Conservation (phyloP, 371 early-diverging fungal species). For the Mortierella sp. region DNA sequence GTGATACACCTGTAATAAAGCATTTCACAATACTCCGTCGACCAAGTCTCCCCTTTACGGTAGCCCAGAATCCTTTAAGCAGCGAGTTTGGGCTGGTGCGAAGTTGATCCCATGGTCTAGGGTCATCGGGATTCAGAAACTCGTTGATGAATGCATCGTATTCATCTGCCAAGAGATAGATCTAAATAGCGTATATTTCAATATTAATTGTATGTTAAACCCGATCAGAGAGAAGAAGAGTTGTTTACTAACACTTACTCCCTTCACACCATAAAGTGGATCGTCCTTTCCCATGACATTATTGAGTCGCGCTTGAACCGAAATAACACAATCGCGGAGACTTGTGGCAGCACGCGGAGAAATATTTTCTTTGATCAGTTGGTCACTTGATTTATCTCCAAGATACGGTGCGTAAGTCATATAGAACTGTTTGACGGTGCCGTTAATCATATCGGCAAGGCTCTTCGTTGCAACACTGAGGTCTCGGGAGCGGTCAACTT, state of each 20-base stretch:
- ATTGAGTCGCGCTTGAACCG: slow-evolving; percentile 16
- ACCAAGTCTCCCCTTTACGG: slow-evolving; percentile 25
- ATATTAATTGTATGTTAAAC: neutral
- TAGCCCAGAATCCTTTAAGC: slow-evolving; percentile 46
- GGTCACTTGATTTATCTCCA: slow-evolving; percentile 12
- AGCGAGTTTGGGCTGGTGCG: slow-evolving; percentile 17
- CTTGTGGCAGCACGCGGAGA: slow-evolving; percentile 11
- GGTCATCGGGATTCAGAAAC: slow-evolving; percentile 26
- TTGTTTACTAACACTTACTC: slow-evolving; percentile 16
- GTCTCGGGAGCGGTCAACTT: slow-evolving; percentile 23
- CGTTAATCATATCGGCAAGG: slow-evolving; percentile 28
- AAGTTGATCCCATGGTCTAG: slow-evolving; percentile 24
- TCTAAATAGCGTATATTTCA: slow-evolving; percentile 11
- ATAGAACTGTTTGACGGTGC: neutral
- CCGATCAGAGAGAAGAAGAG: neutral
- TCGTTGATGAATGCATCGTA: slow-evolving; percentile 44
- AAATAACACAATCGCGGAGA: slow-evolving; percentile 15
- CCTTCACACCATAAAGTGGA: slow-evolving; percentile 34
- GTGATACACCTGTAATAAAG: slow-evolving; percentile 47
- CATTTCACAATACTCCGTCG: slow-evolving; percentile 32
- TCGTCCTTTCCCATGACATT: slow-evolving; percentile 11
- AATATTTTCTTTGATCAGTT: slow-evolving; percentile 18
- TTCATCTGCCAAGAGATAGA: slow-evolving; percentile 50
- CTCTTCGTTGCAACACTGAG: slow-evolving; percentile 6
- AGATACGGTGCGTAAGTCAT: slow-evolving; percentile 9